These are phyloP conservation scores for Oryza longistaminata DNA, from an alignment of 176 grass and related monocot genomes.

Conservation along the genomic window DNA sequence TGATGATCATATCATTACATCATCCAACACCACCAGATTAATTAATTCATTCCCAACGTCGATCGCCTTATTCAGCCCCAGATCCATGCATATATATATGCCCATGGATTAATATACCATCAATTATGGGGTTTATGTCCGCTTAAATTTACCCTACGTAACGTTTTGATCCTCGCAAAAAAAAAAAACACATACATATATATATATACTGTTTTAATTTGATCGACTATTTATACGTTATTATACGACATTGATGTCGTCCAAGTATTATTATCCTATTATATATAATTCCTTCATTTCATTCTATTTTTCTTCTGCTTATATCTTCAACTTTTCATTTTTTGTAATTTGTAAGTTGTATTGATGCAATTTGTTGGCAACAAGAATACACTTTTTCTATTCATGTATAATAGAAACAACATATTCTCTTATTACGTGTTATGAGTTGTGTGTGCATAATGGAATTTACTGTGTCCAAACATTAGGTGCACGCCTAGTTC, in stretches of 20 bases:
- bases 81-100: neutral
- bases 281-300: neutral
- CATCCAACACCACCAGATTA: too few species aligned
- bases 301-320: neutral
- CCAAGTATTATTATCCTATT: neutral
- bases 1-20: constrained; percentile 21
- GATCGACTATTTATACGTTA: neutral
- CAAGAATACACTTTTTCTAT: neutral
- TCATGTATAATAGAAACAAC: neutral
- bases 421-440: too few species aligned
- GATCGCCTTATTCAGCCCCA: neutral
- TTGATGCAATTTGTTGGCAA: neutral
- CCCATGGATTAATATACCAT: neutral
- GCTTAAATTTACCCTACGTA: neutral
- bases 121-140: neutral
- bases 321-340: neutral
- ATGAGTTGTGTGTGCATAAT: too few species aligned
- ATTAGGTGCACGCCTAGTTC: too few species aligned
- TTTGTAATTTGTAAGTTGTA: neutral
- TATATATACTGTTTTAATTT: neutral
- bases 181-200: neutral
- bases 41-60: too few species aligned
- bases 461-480: too few species aligned
- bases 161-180: neutral
- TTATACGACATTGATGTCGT: neutral